A percentile compares a stretch with the other conserved stretches of the same genome.
phyloP scores from a whole-genome alignment of 2,329 filamentous ascomycete genomes.

The Pseudogymnoascus sp. region DNA sequence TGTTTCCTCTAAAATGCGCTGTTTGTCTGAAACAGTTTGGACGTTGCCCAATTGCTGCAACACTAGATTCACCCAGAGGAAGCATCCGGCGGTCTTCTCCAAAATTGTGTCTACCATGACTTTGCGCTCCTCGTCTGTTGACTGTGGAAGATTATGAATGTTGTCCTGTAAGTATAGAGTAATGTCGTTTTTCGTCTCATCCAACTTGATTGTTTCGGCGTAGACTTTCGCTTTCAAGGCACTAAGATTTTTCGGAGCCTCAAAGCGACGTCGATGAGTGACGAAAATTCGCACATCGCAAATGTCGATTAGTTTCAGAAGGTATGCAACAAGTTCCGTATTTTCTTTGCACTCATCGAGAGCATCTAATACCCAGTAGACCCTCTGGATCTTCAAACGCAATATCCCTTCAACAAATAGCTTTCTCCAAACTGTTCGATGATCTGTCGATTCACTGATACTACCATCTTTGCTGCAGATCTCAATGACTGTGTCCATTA shows the following conservation, averaged over 20 bases:
- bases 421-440: neutral
- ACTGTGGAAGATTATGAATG: neutral
- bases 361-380: neutral
- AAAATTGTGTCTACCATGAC: conserved; percentile 20
- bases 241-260: neutral
- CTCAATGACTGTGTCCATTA: neutral
- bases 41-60: conserved; percentile 25
- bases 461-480: neutral
- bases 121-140: conserved; percentile 1
- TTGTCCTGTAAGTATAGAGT: neutral
- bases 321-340: neutral
- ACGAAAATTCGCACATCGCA: neutral
- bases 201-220: neutral
- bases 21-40: conserved; percentile 12
- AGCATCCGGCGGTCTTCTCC: conserved; percentile 25
- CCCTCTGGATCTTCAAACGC: neutral
- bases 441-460: neutral
- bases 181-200: neutral
- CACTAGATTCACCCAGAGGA: conserved; percentile 29
- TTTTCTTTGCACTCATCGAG: neutral
- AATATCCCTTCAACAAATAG: neutral
- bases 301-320: neutral
- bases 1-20: conserved; percentile 18
- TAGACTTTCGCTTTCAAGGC: neutral
- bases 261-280: neutral